A percentile compares a stretch with the other conserved stretches of the same genome.
Evolutionary conservation across 2,329 filamentous ascomycete genomes (phyloP).

Genomic region (Botrytis elliptica): DNA sequence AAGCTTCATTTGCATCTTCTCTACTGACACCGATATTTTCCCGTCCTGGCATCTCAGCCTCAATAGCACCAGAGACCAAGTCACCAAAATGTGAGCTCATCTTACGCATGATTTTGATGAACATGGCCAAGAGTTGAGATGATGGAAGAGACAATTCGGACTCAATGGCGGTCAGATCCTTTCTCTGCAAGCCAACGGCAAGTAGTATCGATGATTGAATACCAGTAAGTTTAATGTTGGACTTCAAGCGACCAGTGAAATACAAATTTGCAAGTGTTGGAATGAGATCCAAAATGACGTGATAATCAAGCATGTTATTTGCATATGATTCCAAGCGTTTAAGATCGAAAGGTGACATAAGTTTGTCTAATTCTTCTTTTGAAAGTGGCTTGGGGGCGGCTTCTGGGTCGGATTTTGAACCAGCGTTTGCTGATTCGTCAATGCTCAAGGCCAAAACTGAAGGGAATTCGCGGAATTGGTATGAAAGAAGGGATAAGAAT

Average conservation of each 20-base stretch:
- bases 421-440: constrained; percentile 76
- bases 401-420: constrained; percentile 64
- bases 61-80: constrained; percentile 72
- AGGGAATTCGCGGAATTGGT: constrained; percentile 84
- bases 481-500: constrained; percentile 87
- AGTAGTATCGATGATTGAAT: constrained; percentile 85
- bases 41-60: constrained; percentile 60
- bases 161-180: constrained; percentile 77
- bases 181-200: constrained; percentile 87
- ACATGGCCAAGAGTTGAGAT: constrained; percentile 89
- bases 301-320: constrained; percentile 96
- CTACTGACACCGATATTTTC: constrained; percentile 58
- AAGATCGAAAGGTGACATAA: constrained; percentile 87
- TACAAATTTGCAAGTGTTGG: constrained; percentile 79
- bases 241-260: constrained; percentile 74
- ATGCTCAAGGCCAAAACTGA: constrained; percentile 79
- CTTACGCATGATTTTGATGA: constrained; percentile 93
- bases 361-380: constrained; percentile 72
- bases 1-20: constrained; percentile 60
- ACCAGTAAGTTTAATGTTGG: constrained; percentile 68
- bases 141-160: constrained; percentile 72
- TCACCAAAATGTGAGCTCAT: constrained; percentile 74
- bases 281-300: constrained; percentile 91
- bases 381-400: constrained; percentile 56
- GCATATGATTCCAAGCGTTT: constrained; percentile 95